Evolutionary conservation across 371 early-diverging fungal species (phyloP).

Genomic region (Fennellomyces sp.): DNA sequence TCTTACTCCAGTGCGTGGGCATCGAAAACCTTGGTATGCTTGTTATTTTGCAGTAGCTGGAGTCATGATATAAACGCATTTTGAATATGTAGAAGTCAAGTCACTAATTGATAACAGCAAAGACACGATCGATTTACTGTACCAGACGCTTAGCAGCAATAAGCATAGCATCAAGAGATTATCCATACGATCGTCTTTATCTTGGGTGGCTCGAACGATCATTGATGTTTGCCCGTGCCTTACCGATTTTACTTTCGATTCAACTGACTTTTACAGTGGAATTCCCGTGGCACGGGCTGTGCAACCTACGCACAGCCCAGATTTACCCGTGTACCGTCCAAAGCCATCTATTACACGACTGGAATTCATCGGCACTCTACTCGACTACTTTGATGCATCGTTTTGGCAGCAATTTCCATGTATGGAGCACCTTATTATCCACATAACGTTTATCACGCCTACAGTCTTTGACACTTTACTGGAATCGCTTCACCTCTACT

Average conservation of each 20-base stretch:
- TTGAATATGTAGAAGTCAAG: not conserved
- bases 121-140: not conserved
- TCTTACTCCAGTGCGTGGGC: not conserved
- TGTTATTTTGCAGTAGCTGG: not conserved
- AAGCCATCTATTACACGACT: not conserved
- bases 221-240: not conserved
- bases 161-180: not conserved
- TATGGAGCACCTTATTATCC: not conserved
- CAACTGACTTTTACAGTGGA: not conserved
- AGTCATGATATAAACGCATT: not conserved
- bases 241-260: not conserved
- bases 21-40: not conserved
- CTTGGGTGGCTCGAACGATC: not conserved
- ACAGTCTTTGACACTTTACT: not conserved
- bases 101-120: not conserved
- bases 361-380: not conserved
- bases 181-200: not conserved
- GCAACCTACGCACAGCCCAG: not conserved
- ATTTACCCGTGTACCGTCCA: not conserved
- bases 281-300: not conserved
- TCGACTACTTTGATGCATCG: too few relatives aligned
- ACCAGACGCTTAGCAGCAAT: not conserved
- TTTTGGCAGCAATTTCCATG: not conserved
- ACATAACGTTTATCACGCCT: not conserved
- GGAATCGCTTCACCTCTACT: not conserved